Percentiles rank a stretch among this genome's conserved stretches.
These are phyloP conservation scores for Colletotrichum agaves DNA, from an alignment of 2,329 filamentous ascomycete genomes.

Conservation along the genomic window DNA sequence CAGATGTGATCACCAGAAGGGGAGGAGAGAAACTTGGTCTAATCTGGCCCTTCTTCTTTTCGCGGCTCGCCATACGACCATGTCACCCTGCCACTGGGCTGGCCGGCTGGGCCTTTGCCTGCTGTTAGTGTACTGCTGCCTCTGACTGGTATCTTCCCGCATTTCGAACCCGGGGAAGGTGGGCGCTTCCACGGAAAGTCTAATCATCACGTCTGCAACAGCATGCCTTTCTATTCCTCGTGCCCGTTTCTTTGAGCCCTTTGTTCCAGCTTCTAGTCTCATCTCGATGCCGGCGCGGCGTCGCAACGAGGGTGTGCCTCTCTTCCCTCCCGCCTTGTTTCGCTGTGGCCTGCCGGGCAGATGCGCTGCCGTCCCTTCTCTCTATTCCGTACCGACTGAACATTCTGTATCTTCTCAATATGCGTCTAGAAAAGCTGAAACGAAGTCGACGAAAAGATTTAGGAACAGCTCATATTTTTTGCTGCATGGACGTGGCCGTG, in stretches of 20 bases:
- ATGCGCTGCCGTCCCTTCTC: slow-evolving; percentile 5
- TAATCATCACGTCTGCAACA: slow-evolving; percentile 1
- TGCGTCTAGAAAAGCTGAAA: slow-evolving; percentile 21
- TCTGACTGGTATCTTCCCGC: slow-evolving; percentile 8
- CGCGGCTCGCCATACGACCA: not conserved
- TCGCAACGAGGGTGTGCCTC: not conserved
- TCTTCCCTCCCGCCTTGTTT: not conserved
- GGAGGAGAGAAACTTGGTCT: slow-evolving; percentile 4
- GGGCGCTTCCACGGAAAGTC: slow-evolving; percentile 22
- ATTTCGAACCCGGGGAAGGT: not conserved
- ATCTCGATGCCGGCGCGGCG: not conserved
- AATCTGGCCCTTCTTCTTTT: slow-evolving; percentile 19
- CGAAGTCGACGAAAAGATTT: slow-evolving; percentile 26
- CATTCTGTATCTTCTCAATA: not conserved
- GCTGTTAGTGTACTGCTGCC: not conserved
- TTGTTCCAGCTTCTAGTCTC: not conserved
- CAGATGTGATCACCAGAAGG: no score
- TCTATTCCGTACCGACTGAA: not conserved
- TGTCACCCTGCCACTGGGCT: slow-evolving; percentile 9
- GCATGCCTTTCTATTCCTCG: not conserved
- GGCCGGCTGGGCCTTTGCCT: not conserved
- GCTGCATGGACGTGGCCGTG: not conserved
- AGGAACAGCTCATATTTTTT: slow-evolving; percentile 10
- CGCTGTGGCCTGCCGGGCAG: not conserved
- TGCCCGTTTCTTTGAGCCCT: not conserved